A percentile compares a stretch with the other conserved stretches of the same genome.
Evolutionary conservation across 1,284 basidiomycete species (phyloP).

Genomic region (Ganoderma lucidum): DNA sequence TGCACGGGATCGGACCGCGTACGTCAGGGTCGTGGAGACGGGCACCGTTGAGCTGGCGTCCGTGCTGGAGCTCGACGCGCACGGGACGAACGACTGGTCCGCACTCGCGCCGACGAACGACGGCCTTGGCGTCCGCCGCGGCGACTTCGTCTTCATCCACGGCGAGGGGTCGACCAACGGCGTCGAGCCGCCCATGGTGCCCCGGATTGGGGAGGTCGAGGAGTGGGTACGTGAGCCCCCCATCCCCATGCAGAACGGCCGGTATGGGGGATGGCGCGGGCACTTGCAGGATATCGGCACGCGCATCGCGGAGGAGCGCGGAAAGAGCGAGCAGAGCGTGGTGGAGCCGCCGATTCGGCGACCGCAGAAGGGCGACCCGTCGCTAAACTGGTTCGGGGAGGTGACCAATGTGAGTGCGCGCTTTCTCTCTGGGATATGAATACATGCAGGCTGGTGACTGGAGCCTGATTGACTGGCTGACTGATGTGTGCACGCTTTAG

Average conservation of each 20-base stretch:
- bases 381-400: conserved; percentile 78
- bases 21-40: conserved; percentile 64
- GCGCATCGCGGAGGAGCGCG: conserved; percentile 59
- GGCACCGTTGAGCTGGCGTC: conserved; percentile 73
- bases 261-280: conserved; percentile 71
- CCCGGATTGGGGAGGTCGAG: conserved; percentile 83
- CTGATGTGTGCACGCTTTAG: conserved; percentile 47
- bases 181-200: conserved; percentile 68
- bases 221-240: conserved; percentile 75
- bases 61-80: conserved; percentile 88
- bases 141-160: conserved; percentile 87
- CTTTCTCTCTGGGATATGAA: conserved; percentile 8
- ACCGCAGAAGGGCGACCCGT: conserved; percentile 52
- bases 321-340: conserved; percentile 43
- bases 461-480: not conserved
- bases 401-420: conserved; percentile 67
- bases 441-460: not conserved
- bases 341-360: conserved; percentile 55
- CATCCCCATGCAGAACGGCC: conserved; percentile 53
- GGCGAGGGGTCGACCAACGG: conserved; percentile 72
- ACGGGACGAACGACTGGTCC: conserved; percentile 66
- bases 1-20: conserved; percentile 75
- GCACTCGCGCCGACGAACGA: conserved; percentile 54
- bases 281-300: conserved; percentile 72
- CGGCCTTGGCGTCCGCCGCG: conserved; percentile 81